Evolutionary conservation across 306 rosid species (phyloP), one percentile per base, ranked within the genome.

Genomic region (Hylodesmum podocarpum): DNA sequence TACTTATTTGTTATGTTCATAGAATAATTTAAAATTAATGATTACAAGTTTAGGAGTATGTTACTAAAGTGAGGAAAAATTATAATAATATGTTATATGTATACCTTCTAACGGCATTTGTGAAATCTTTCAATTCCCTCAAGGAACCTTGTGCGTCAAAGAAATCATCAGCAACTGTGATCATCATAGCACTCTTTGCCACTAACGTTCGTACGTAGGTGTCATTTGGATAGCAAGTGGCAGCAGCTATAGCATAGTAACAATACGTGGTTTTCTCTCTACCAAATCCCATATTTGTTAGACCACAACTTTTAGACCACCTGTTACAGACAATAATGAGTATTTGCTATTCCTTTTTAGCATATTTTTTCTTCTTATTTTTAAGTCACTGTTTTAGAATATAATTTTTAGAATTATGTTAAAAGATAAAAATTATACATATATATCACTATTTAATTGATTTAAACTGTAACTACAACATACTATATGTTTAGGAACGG

Each of bases 161-260:
- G 76, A 81, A 88, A 86, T 88, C 88, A 46, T 86, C 87, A 5
- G 81, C 81, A 27, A 86, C 80, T 9, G 87, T 88, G 33, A 88
- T 65, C n/a, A 83, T 3, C 7, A 77, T 64, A 8, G 81, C 92
- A 21, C 82, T 77, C 39, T 88, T 85, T 0, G 82, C 89, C 3
- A 46, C 43, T 2, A 72, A 37, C 44, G 59, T 55, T 70, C 87
- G 50, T 11, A 73, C 4, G 19, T 31, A 58, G 4, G 79, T 84
- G 31, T 86, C 74, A 31, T n/a, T 24, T 31, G 77, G 78, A 13
- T 62, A 12, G 9, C 61, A 29, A 3, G 31, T 6, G 58, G 40
- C 27, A 5, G 86, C 53, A 15, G 91, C 81, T n/a, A 69, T 6
- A 8, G 87, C 86, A 37, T 71, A 88, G 75, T 81, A 83, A n/a